Conservation (phyloP, 2,329 filamentous ascomycete species). For the Emericellopsis cladophorae region DNA sequence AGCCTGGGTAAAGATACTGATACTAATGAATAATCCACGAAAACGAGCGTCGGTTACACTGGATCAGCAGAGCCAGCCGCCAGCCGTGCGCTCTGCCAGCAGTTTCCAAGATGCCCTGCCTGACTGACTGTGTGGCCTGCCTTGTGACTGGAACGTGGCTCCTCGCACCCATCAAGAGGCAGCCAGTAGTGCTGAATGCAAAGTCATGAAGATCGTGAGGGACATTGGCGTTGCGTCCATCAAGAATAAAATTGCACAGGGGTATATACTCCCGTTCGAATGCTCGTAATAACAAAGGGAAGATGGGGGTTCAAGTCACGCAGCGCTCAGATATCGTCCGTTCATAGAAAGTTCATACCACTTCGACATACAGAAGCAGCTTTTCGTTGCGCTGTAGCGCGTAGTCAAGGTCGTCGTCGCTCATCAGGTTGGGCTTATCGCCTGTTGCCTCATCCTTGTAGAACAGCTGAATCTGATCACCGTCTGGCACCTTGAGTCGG, state of each 20-base stretch:
- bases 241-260: not conserved
- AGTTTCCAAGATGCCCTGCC: not conserved
- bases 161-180: no score
- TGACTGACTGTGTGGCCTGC: no score
- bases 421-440: conserved; percentile 61
- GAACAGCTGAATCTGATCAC: conserved; percentile 63
- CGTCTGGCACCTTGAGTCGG: conserved; percentile 58
- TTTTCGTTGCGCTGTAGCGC: conserved; percentile 81
- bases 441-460: conserved; percentile 78
- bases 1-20: no score
- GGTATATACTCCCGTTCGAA: not conserved
- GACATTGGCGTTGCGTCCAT: no score
- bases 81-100: not conserved
- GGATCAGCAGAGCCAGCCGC: not conserved
- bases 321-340: no score
- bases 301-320: no score
- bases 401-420: conserved; percentile 67
- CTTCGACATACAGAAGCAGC: conserved; percentile 62
- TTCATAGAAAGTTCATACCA: conserved; percentile 18
- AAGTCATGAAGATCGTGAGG: no score
- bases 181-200: no score
- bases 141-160: no score
- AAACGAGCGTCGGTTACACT: not conserved
- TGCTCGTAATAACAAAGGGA: not conserved
- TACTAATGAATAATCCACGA: no score